Base-by-base conservation (phyloP, 305 asterid genomes). In the Fraxinus velutina region DNA sequence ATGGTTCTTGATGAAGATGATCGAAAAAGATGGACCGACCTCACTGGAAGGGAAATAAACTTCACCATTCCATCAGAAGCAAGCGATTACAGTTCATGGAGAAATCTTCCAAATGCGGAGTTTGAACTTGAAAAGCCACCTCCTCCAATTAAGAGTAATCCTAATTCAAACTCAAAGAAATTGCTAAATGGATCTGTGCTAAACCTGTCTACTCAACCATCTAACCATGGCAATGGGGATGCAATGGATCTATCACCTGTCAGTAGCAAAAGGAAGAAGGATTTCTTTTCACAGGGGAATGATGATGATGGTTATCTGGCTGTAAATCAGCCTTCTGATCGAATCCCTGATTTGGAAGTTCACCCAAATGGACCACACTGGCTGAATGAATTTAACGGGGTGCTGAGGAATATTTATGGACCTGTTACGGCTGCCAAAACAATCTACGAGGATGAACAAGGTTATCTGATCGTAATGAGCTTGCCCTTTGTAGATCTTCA, bases 341-440 rank as follows among this genome's bases (percentile, higher is more conserved):
- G 82, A 81, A 81, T 90, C 66, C 93, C 93, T 4, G 93, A 91
- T 75, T 83, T 88, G 76, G 97, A 93, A 84, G 85, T 78, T 8
- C 90, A 83, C 85, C 91, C 92, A 3, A 89, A 79, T 2, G 91
- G 83, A 82, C 96, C 96, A 1, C 86, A 83, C 29, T 94, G 98
- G 98, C 76, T 94, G 50, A 88, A 89, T 5, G 90, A 90, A 79
- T 93, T 92, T 57, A 92, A 88, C 21, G 98, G 98, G 75, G 94
- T 90, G 55, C 57, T 95, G 84, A 92, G 91, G 80, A 90, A 84
- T 24, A 89, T 85, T 4, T 92, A 90, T 2, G 98, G 98, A n/a
- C 98, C 98, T 0, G 98, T 95, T 10, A 91, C 97, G 0, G 98
- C 91, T 78, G 96, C 98, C 34, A 93, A 95, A 83, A 86, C 95